Conservation (phyloP, 2,329 filamentous ascomycete species). For the Stachybotrys elegans region DNA sequence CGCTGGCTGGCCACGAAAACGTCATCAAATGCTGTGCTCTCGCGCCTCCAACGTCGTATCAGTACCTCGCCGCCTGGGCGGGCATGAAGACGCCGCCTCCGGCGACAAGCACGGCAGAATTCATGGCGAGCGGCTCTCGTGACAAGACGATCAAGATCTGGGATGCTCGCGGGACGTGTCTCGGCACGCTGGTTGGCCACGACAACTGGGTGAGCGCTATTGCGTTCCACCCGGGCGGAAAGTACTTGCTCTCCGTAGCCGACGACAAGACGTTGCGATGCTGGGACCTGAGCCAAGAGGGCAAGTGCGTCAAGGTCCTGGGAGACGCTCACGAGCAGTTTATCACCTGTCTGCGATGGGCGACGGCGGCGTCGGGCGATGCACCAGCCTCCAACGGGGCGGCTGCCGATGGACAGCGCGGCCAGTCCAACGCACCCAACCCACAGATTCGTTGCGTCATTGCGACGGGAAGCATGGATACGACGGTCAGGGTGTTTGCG, state of each 20-base stretch:
- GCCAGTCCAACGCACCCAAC: slow-evolving; percentile 27
- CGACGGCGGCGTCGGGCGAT: slow-evolving; percentile 40
- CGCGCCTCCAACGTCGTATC: slow-evolving; percentile 73
- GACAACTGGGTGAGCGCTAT: slow-evolving; percentile 91
- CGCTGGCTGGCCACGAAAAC: slow-evolving; percentile 81
- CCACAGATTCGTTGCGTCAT: slow-evolving; percentile 77
- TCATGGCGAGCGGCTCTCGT: slow-evolving; percentile 80
- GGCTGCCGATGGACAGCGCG: slow-evolving; percentile 11
- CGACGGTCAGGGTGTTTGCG: slow-evolving; percentile 10
- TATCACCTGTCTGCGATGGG: slow-evolving; percentile 83
- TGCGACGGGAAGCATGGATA: slow-evolving; percentile 71
- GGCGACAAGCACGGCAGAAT: slow-evolving; percentile 72
- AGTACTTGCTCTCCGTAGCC: slow-evolving; percentile 78
- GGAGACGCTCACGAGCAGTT: slow-evolving; percentile 78
- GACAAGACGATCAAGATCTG: slow-evolving; percentile 90
- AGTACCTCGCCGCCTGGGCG: slow-evolving; percentile 70
- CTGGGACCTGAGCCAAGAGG: slow-evolving; percentile 90
- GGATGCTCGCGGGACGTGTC: slow-evolving; percentile 77
- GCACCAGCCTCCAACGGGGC: neutral
- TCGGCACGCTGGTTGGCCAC: slow-evolving; percentile 81
- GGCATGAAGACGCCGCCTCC: slow-evolving; percentile 79
- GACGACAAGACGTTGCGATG: slow-evolving; percentile 92
- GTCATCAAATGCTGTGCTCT: slow-evolving; percentile 81
- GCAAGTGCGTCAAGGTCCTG: slow-evolving; percentile 80
- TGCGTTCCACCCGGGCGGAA: slow-evolving; percentile 87